phyloP scores from a whole-genome alignment of 805 yeast species.

The Ogataea angusta region DNA sequence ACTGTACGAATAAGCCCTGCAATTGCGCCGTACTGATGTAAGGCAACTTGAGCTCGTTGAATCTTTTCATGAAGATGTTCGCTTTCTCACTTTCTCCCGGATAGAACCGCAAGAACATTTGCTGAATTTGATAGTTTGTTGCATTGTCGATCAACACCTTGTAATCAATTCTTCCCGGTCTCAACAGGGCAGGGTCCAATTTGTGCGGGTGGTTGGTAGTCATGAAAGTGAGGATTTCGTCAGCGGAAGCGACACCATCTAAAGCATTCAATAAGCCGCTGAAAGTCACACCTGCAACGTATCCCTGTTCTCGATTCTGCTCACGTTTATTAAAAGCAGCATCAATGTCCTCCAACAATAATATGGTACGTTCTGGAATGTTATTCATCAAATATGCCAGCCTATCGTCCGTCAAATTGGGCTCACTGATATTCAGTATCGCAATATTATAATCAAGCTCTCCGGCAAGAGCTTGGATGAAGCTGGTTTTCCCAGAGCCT shows the following conservation, averaged over 20 bases:
- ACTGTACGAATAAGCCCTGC: constrained; percentile 92
- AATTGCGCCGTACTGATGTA: constrained; percentile 86
- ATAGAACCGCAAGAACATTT: constrained; percentile 88
- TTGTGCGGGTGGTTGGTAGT: constrained; percentile 96
- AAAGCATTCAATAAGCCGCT: constrained; percentile 91
- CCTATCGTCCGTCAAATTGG: constrained; percentile 90
- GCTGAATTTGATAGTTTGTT: constrained; percentile 68
- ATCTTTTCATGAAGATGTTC: constrained; percentile 47
- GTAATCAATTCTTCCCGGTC: constrained; percentile 94
- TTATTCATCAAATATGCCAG: constrained; percentile 94
- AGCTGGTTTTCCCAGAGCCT: constrained; percentile 94
- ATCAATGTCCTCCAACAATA: constrained; percentile 89
- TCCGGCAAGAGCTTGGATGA: constrained; percentile 95
- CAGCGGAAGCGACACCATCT: constrained; percentile 97
- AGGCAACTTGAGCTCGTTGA: constrained; percentile 45
- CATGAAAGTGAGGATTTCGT: constrained; percentile 95
- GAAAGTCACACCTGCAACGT: constrained; percentile 85
- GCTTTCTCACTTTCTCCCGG: constrained; percentile 54
- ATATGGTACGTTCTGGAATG: constrained; percentile 82
- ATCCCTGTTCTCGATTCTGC: constrained; percentile 75
- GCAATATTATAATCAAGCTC: constrained; percentile 94
- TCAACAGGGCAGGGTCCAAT: constrained; percentile 84
- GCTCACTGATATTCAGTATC: constrained; percentile 84
- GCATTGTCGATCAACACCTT: constrained; percentile 85
- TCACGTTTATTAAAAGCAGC: constrained; percentile 88